Evolutionary conservation across 306 rosid genomes (phyloP), one percentile per base, ranked within the genome.

Genomic region (Potentilla sterilis): DNA sequence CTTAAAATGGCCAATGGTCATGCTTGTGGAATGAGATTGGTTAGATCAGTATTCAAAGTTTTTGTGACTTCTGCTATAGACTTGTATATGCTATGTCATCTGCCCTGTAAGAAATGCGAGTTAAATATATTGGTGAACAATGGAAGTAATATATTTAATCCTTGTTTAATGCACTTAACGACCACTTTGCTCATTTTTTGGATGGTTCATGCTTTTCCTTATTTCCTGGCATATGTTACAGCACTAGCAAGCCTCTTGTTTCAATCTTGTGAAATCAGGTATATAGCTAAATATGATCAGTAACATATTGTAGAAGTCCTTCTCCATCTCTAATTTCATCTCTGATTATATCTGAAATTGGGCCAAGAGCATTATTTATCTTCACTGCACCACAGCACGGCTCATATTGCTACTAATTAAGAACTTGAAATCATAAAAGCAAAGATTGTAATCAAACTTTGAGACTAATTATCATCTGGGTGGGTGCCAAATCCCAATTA

Each of bases 391-490:
- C n/a, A n/a, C 16, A 46, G 49, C 15, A 11, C 4, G 49, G 7
- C 61, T n/a, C 13, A 6, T 8, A 21, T 51, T 2, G 38, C 58
- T 47, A 49, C 4, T 69, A 28, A 34, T 24, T 48, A 69, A 51
- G 57, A 51, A 52, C 54, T 48, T 48, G 18, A 44, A 54, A 69
- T 15, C 9, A 69, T 48, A 47, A 15, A 47, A 15, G 15, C 7
- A 0, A 28, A 7, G 4, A 4, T 19, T 48, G 13, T 46, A 34
- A 19, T n/a, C 4, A 9, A 55, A 55, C 24, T 55, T 55, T 21
- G 59, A 54, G 59, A 57, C 24, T 4, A n/a, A 54, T n/a, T 54
- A 85, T 77, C 89, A 87, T 73, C 73, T 57, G 42, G 88, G 89
- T 87, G 89, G 16, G 85, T 80, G 44, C 84, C 86, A 51, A 51